Conservation (phyloP, 345 rosid species). For the Bruguiera gymnorhiza region DNA sequence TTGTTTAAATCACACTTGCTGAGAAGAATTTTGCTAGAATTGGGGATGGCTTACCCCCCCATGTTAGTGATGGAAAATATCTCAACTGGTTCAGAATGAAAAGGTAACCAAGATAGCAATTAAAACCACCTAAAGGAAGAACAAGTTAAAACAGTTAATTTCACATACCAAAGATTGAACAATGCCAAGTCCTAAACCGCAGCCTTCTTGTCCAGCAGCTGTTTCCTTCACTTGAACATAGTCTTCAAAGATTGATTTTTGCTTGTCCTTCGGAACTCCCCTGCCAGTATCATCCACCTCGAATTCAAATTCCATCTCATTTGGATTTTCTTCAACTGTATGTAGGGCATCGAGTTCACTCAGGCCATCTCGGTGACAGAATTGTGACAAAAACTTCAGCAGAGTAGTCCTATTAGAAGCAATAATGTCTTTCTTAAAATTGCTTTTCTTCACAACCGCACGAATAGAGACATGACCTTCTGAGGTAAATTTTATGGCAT, state of each 20-base stretch:
- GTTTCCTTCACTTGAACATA: conserved; percentile 41
- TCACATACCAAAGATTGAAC: conserved; percentile 37
- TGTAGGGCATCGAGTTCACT: conserved; percentile 23
- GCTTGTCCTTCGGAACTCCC: conserved; percentile 39
- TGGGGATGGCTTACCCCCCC: too few relatives aligned
- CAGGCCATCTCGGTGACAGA: conserved; percentile 14
- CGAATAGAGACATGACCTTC: conserved; percentile 34
- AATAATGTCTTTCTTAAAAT: conserved; percentile 27
- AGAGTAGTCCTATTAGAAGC: conserved; percentile 19
- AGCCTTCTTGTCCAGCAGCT: conserved; percentile 32
- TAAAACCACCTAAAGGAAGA: too few relatives aligned
- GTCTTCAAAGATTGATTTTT: conserved; percentile 34
- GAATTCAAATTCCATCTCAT: conserved; percentile 27
- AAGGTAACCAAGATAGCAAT: too few relatives aligned
- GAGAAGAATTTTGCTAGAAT: too few relatives aligned
- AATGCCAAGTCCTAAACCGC: conserved; percentile 38
- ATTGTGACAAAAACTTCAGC: conserved; percentile 21
- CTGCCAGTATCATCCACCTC: conserved; percentile 42
- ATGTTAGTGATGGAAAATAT: too few relatives aligned
- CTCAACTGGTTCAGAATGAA: too few relatives aligned
- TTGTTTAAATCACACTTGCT: neutral
- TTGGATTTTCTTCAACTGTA: conserved; percentile 22
- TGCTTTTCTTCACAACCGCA: conserved; percentile 21
- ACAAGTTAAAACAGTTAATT: neutral
- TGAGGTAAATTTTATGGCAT: conserved; percentile 35